Evolutionary conservation across 495 filamentous ascomycete species (phyloP).

Genomic region (Aspergillus biplanus): DNA sequence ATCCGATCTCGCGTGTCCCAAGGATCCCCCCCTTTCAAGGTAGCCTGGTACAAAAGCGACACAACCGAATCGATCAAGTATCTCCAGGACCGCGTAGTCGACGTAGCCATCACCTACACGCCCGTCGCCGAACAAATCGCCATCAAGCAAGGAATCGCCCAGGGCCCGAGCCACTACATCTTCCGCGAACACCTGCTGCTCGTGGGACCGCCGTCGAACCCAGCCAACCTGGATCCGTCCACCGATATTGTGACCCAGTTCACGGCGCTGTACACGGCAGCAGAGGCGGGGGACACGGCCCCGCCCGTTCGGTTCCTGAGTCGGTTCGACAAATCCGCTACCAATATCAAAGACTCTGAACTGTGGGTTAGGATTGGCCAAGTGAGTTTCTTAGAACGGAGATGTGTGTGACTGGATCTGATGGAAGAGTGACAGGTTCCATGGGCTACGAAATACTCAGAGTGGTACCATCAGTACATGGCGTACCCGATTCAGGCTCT

Average conservation of each 20-base stretch:
- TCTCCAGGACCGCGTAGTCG: constrained; percentile 35
- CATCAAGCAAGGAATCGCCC: constrained; percentile 36
- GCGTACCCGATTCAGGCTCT: constrained; percentile 48
- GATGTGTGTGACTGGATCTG: no score
- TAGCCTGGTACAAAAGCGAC: constrained; percentile 47
- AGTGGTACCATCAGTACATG: constrained; percentile 52
- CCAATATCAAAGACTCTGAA: constrained; percentile 51
- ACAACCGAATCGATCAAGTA: constrained; percentile 46
- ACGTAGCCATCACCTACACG: constrained; percentile 49
- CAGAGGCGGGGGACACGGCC: constrained; percentile 24
- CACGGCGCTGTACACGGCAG: constrained; percentile 33
- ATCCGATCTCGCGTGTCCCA: constrained; percentile 33
- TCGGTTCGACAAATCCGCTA: constrained; percentile 51
- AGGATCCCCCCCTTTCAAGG: constrained; percentile 33
- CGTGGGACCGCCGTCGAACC: constrained; percentile 37
- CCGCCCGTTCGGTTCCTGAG: constrained; percentile 40
- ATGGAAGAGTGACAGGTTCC: constrained; percentile 30
- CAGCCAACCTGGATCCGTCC: constrained; percentile 27
- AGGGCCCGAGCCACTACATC: constrained; percentile 30
- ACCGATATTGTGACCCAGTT: constrained; percentile 35
- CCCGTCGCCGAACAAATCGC: constrained; percentile 43
- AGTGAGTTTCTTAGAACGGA: constrained; percentile 5
- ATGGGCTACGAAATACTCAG: constrained; percentile 44
- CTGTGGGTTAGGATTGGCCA: constrained; percentile 50
- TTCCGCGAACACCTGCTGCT: constrained; percentile 48